phyloP scores from a whole-genome alignment of 225 moss, liverwort and hornwort genomes.

The Polytrichum commune region DNA sequence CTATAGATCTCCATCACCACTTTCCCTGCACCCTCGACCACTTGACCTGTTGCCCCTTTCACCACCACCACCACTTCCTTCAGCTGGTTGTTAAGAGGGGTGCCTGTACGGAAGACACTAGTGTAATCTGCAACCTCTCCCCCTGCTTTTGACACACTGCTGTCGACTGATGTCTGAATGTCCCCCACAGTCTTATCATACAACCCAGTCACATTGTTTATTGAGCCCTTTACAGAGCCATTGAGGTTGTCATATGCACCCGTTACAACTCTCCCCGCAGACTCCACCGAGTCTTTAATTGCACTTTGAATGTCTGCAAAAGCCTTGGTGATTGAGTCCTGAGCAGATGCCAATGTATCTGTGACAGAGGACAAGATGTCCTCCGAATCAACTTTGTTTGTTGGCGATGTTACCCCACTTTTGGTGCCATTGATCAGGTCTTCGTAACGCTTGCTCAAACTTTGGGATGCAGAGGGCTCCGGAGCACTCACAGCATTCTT shows the following conservation, averaged over 20 bases:
- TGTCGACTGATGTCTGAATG: constrained; percentile 49
- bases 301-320: constrained; percentile 40
- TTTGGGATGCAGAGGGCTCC: background rate
- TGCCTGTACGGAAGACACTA: constrained; percentile 60
- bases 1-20: constrained; percentile 48
- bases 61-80: constrained; percentile 66
- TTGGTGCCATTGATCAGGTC: constrained; percentile 30
- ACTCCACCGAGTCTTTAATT: constrained; percentile 42
- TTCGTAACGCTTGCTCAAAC: constrained; percentile 32
- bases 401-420: constrained; percentile 7
- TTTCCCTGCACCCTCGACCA: constrained; percentile 47
- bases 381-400: constrained; percentile 28
- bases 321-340: constrained; percentile 52
- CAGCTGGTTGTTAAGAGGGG: constrained; percentile 78
- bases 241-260: constrained; percentile 49
- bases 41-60: constrained; percentile 52
- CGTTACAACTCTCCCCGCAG: constrained; percentile 36
- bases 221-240: constrained; percentile 42
- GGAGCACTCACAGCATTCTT: background rate
- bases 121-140: constrained; percentile 46
- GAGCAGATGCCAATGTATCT: constrained; percentile 44
- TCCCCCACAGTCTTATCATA: constrained; percentile 44
- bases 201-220: constrained; percentile 56
- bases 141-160: constrained; percentile 36
- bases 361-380: constrained; percentile 32